These are phyloP conservation scores for Mollisiaceae sp. DNA, from an alignment of 2,329 filamentous ascomycete genomes.

Conservation along the genomic window DNA sequence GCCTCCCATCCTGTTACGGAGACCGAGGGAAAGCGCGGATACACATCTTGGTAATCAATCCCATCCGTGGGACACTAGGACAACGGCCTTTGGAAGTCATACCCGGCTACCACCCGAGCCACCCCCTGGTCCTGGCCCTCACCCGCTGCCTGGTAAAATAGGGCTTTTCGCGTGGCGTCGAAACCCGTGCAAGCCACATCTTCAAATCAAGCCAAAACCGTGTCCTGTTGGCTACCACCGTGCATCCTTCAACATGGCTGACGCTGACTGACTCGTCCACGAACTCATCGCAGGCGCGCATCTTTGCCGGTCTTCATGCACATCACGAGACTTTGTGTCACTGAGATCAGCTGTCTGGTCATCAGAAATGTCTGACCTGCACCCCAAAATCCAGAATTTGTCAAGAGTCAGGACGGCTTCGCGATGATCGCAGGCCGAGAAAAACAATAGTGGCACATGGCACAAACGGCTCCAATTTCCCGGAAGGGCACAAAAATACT, in stretches of 20 bases:
- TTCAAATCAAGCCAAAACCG: neutral
- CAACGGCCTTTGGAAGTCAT: neutral
- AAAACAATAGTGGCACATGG: neutral
- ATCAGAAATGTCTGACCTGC: neutral
- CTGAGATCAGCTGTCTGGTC: neutral
- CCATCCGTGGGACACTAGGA: too few species aligned
- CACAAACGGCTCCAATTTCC: neutral
- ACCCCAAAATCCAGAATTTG: neutral
- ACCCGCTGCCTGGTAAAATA: neutral
- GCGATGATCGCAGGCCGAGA: neutral
- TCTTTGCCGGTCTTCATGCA: too few species aligned
- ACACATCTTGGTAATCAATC: neutral
- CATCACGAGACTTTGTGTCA: too few species aligned
- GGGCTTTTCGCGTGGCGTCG: neutral
- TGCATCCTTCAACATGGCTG: neutral
- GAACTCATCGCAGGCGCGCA: neutral
- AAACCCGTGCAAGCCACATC: slow-evolving; percentile 6
- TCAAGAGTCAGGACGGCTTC: neutral
- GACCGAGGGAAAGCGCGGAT: too few species aligned
- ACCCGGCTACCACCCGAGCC: slow-evolving; percentile 1
- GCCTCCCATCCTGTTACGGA: too few species aligned
- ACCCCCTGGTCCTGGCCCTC: neutral
- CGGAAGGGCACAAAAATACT: slow-evolving; percentile 9
- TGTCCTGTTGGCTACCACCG: neutral
- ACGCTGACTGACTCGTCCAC: neutral